Conservation (phyloP, 164 flowering plant species). For the grape (Vitis vinifera) region DNA sequence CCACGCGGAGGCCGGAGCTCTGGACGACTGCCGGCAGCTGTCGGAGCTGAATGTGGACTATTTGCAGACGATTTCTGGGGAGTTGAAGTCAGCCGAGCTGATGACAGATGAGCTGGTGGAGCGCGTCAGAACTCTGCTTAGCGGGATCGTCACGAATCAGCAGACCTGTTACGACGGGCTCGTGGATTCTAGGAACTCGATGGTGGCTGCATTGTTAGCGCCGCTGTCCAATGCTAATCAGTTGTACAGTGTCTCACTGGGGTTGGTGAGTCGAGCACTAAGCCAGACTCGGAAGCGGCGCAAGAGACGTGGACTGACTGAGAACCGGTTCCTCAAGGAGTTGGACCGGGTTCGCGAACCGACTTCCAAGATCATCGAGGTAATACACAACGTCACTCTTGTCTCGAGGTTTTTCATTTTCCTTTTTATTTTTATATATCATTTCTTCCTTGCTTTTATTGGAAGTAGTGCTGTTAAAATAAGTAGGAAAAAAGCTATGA, state of each 20-base stretch:
- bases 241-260: conserved; percentile 52
- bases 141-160: conserved; percentile 53
- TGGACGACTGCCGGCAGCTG: conserved; percentile 41
- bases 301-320: not conserved
- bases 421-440: no score
- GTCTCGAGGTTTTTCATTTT: no score
- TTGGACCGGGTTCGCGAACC: conserved; percentile 14
- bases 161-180: conserved; percentile 56
- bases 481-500: no score
- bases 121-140: conserved; percentile 31
- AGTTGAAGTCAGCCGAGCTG: conserved; percentile 22
- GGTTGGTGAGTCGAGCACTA: conserved; percentile 34
- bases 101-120: conserved; percentile 24
- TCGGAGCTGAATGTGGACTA: conserved; percentile 33
- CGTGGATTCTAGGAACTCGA: conserved; percentile 21
- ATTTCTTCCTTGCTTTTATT: no score
- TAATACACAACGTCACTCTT: not conserved
- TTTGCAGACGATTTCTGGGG: conserved; percentile 22
- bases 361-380: conserved; percentile 21
- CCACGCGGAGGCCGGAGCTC: conserved; percentile 28
- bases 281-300: conserved; percentile 14
- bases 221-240: conserved; percentile 23
- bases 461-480: no score
- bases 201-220: conserved; percentile 14
- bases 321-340: not conserved